These are phyloP conservation scores for Phytopythium vexans DNA, from an alignment of 352 stramenopile species.

Conservation along the genomic window DNA sequence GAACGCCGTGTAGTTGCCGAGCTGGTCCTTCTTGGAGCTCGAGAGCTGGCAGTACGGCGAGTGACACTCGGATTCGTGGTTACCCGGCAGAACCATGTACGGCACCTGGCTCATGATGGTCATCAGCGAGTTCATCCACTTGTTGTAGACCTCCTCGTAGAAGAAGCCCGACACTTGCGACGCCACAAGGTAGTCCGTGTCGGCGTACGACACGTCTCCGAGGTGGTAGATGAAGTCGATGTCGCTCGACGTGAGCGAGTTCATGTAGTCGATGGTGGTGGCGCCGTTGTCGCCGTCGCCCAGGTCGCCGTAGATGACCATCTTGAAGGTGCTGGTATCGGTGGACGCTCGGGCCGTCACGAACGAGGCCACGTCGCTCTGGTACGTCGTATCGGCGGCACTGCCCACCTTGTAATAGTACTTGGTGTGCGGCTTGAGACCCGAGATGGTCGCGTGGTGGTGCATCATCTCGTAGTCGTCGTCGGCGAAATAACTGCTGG, in stretches of 20 bases:
- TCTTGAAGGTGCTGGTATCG: slow-evolving; percentile 24
- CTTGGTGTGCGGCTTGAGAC: slow-evolving; percentile 14
- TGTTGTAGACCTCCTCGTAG: slow-evolving; percentile 52
- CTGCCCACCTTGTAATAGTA: slow-evolving; percentile 37
- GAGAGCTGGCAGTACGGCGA: slow-evolving; percentile 27
- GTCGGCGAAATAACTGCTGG: slow-evolving; percentile 42
- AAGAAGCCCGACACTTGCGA: slow-evolving; percentile 25
- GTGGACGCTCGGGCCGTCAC: slow-evolving; percentile 19
- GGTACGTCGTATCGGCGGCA: slow-evolving; percentile 10
- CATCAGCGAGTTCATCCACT: slow-evolving; percentile 51
- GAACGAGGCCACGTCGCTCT: slow-evolving; percentile 22
- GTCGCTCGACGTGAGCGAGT: slow-evolving; percentile 12
- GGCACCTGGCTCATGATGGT: slow-evolving; percentile 33
- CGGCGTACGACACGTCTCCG: slow-evolving; percentile 39
- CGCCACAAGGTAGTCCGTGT: slow-evolving; percentile 20
- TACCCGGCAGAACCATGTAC: slow-evolving; percentile 68
- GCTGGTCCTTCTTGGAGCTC: slow-evolving; percentile 27
- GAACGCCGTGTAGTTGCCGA: slow-evolving; percentile 60
- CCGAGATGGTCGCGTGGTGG: slow-evolving; percentile 27
- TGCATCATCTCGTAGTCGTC: slow-evolving; percentile 39
- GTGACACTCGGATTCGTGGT: slow-evolving; percentile 64
- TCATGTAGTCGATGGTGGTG: slow-evolving; percentile 34
- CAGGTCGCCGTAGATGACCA: slow-evolving; percentile 44
- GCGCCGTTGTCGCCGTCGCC: slow-evolving; percentile 30
- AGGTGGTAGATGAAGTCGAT: slow-evolving; percentile 34